Evolutionary conservation across 176 grass and related monocot species (phyloP), one percentile per base, ranked within the genome.

Genomic region (Saccharum officinarum): DNA sequence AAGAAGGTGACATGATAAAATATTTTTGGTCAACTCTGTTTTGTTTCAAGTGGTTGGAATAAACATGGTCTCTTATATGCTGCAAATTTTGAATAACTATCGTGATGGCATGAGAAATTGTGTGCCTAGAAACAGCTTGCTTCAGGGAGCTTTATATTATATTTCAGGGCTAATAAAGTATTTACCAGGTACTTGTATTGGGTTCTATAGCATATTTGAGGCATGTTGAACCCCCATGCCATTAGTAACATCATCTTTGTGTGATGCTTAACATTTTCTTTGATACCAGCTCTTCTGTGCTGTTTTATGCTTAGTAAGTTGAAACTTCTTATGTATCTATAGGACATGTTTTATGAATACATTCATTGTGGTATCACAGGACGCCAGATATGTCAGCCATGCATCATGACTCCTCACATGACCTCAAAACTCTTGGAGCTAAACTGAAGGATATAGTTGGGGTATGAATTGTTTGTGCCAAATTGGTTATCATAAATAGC

Each of bases 351-450:
- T 69, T 40, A 66, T 75, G 12, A 45, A 77, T 69, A 64, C 23
- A 16, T 50, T 77, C 33, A 62, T 64, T 71, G 13, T 36, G 65
- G 39, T 70, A 83, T 84, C 84, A 57, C 91, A 98, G 96, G 85
- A 98, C 91, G 6, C 96, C 93, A 13, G 77, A 90, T 82, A 92
- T 98, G 96, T 94, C 93, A 49, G 91, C 93, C 47, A 98, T 98
- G 93, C 96, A 98, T 84, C 96, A 95, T 46, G 93, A 98, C 70
- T 75, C 93, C 30, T 93, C 96, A 31, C 87, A 94, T 33, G 93
- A 95, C 85, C 96, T 98, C 63, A 92, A 69, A 81, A 67, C 88
- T 84, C 70, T 98, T 61, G 93, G 87, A 68, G 69, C 81, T 34
- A 98, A 98, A 78, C 89, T 94, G 34, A 95, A 98, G 85, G 96